These are phyloP conservation scores for Lecanicillium sp. DNA, from an alignment of 2,329 filamentous ascomycete genomes.

Conservation along the genomic window DNA sequence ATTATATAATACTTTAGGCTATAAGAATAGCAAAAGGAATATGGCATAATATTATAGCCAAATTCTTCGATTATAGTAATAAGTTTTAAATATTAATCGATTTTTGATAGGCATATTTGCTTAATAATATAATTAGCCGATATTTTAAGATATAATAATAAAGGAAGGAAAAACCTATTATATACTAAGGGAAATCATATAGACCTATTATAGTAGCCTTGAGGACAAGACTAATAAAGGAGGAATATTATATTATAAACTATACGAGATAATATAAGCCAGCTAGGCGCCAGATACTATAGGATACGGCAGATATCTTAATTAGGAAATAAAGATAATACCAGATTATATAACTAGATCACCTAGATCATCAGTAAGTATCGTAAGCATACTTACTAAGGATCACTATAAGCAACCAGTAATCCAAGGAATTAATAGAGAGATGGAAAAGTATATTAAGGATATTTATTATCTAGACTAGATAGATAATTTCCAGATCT, in stretches of 20 bases:
- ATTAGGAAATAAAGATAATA: background rate
- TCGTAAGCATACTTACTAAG: too few relatives aligned
- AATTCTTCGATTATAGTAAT: background rate
- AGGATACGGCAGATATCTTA: background rate
- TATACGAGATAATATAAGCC: background rate
- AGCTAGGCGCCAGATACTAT: background rate
- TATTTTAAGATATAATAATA: background rate
- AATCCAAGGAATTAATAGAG: too few relatives aligned
- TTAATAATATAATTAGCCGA: background rate
- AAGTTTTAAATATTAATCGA: background rate
- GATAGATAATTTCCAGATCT: too few relatives aligned
- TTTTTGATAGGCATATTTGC: background rate
- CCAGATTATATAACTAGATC: background rate
- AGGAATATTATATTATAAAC: slow-evolving; percentile 4
- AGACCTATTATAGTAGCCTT: background rate
- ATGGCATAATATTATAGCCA: background rate
- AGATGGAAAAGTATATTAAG: too few relatives aligned
- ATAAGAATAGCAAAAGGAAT: background rate
- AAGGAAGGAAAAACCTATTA: background rate
- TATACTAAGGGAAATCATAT: too few relatives aligned
- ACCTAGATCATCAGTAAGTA: too few relatives aligned
- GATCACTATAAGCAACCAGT: too few relatives aligned
- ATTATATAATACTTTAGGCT: too few relatives aligned
- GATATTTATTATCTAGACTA: too few relatives aligned
- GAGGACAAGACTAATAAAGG: background rate